Conservation (phyloP, 2,329 filamentous ascomycete species). For the Penicillium sp. region DNA sequence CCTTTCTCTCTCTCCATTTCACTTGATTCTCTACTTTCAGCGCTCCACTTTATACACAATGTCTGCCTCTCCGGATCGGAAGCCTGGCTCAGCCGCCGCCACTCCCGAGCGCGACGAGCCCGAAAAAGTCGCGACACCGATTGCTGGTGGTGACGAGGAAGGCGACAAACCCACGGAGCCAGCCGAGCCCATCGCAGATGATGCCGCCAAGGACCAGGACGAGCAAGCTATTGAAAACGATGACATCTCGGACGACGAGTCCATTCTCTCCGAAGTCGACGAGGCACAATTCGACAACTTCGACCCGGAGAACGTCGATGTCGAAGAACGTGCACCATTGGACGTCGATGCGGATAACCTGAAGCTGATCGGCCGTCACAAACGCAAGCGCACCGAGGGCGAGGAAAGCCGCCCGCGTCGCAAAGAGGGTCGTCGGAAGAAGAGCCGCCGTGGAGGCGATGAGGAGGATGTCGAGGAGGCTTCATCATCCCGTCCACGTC, state of each 20-base stretch:
- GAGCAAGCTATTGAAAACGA: constrained; percentile 33
- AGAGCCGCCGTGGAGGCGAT: constrained; percentile 67
- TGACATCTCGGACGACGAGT: constrained; percentile 55
- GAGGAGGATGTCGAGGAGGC: constrained; percentile 49
- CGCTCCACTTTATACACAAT: constrained; percentile 19
- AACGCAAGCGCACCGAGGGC: constrained; percentile 59
- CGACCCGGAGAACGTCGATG: constrained; percentile 55
- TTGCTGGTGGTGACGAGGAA: constrained; percentile 20
- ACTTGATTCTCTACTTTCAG: not conserved
- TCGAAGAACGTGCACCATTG: constrained; percentile 55
- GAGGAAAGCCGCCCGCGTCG: constrained; percentile 67
- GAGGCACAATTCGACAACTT: constrained; percentile 63
- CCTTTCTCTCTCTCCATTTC: not conserved
- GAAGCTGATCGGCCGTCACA: constrained; percentile 57
- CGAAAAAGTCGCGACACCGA: constrained; percentile 26
- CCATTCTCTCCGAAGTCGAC: constrained; percentile 59
- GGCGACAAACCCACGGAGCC: constrained; percentile 7
- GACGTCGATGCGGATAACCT: constrained; percentile 59
- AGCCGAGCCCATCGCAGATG: constrained; percentile 14
- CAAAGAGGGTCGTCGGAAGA: constrained; percentile 53
- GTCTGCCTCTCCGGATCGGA: constrained; percentile 38
- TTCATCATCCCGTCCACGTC: constrained; percentile 44
- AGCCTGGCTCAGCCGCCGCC: constrained; percentile 19
- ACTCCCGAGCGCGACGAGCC: constrained; percentile 24
- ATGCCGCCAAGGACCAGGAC: constrained; percentile 16